These are phyloP conservation scores for Backusella sp. DNA, from an alignment of 192 early-diverging fungal species.

Conservation along the genomic window DNA sequence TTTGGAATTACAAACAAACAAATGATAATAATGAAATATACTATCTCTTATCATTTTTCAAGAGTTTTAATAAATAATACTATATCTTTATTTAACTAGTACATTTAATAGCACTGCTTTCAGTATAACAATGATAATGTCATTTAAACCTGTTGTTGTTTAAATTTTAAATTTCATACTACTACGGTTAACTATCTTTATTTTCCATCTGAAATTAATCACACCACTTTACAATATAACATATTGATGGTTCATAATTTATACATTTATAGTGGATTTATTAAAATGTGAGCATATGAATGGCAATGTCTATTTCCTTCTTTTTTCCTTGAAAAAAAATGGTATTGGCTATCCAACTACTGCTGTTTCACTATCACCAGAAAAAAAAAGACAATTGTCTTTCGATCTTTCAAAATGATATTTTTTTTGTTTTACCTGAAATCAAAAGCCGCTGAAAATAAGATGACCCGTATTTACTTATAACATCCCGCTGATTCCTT, in stretches of 20 bases:
- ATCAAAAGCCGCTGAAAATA: background rate
- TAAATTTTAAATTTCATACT: background rate
- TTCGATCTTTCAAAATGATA: background rate
- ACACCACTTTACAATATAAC: background rate
- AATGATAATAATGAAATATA: background rate
- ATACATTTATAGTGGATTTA: background rate
- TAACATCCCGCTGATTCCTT: background rate
- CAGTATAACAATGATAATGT: background rate
- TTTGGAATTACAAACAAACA: background rate
- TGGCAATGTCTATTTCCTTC: background rate
- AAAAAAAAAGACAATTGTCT: background rate
- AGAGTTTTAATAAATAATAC: background rate
- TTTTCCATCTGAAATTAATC: background rate
- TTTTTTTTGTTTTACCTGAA: background rate
- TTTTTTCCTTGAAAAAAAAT: background rate
- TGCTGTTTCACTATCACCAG: background rate
- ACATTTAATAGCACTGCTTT: background rate
- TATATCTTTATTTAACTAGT: background rate
- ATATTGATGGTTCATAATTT: background rate
- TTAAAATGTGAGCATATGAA: background rate
- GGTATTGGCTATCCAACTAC: background rate
- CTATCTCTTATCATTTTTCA: background rate
- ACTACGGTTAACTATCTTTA: background rate
- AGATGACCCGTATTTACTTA: background rate
- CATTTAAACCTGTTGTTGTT: background rate